These are phyloP conservation scores for Nicotiana noctiflora DNA, from an alignment of 257 asterid genomes.

Conservation along the genomic window DNA sequence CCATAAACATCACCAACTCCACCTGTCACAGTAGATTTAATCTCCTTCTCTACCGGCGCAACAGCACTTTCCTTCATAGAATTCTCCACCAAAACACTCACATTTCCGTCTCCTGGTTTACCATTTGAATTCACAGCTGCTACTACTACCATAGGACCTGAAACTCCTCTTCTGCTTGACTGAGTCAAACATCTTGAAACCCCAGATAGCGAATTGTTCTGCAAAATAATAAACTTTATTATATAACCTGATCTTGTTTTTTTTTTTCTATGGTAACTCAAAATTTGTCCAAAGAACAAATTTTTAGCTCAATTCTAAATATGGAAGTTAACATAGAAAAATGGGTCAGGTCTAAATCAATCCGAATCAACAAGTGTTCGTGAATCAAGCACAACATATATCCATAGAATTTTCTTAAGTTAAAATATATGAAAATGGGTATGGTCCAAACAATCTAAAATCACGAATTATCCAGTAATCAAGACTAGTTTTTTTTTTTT, in stretches of 20 bases:
- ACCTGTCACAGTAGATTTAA: conserved; percentile 31
- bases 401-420: background rate
- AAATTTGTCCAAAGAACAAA: background rate
- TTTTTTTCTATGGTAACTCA: background rate
- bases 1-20: conserved; percentile 43
- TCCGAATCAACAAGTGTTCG: background rate
- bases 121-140: conserved; percentile 70
- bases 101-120: conserved; percentile 58
- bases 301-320: background rate
- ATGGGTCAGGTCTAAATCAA: background rate
- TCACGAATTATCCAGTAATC: background rate
- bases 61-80: conserved; percentile 29
- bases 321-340: background rate
- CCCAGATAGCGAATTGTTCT: conserved; percentile 63
- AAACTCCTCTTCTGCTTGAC: conserved; percentile 37
- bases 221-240: conserved; percentile 15
- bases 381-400: background rate
- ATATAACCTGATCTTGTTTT: background rate
- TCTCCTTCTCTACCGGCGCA: conserved; percentile 17
- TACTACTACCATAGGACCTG: conserved; percentile 43
- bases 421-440: conserved; percentile 7
- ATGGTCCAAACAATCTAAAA: background rate
- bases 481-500: background rate
- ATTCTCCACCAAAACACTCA: conserved; percentile 43
- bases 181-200: conserved; percentile 54